Evolutionary conservation across 495 filamentous ascomycete genomes (phyloP).

Genomic region (Aspergillus leporis): DNA sequence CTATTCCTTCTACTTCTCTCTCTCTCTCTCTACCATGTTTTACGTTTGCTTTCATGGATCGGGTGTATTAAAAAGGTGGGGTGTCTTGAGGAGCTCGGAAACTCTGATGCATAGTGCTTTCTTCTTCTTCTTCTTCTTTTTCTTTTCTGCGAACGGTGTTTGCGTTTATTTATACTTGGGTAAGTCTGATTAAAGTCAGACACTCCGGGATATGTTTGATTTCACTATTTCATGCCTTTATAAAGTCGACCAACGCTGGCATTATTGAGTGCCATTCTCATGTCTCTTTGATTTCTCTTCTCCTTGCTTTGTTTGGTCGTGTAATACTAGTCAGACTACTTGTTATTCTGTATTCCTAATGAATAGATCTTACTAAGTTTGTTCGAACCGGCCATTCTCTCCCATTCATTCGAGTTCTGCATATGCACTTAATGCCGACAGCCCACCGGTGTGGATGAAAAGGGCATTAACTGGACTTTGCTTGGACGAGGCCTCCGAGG

Average conservation of each 20-base stretch:
- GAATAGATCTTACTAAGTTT: constrained; percentile 18
- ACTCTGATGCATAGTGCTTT: constrained; percentile 9
- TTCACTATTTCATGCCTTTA: background rate
- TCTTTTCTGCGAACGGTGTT: constrained; percentile 9
- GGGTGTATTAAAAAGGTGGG: constrained; percentile 20
- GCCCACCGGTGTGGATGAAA: constrained; percentile 46
- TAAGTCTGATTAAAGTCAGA: background rate
- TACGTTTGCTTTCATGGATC: constrained; percentile 8
- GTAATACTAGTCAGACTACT: constrained; percentile 20
- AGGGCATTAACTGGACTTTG: constrained; percentile 33
- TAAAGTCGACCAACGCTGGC: background rate
- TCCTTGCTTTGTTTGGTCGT: constrained; percentile 1
- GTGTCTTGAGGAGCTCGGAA: background rate
- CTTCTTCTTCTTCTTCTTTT: constrained; percentile 14
- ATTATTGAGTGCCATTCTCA: background rate
- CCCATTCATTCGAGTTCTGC: constrained; percentile 22
- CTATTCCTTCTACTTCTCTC: constrained; percentile 9
- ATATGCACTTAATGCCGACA: constrained; percentile 38
- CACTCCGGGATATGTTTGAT: background rate
- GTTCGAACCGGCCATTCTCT: constrained; percentile 1
- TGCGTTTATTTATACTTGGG: background rate
- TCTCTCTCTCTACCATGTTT: constrained; percentile 10
- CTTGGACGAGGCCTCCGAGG: background rate
- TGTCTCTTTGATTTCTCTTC: background rate
- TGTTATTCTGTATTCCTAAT: constrained; percentile 18